Base-by-base conservation (phyloP, 2,329 filamentous ascomycete genomes). In the Sclerotinia subarctica region DNA sequence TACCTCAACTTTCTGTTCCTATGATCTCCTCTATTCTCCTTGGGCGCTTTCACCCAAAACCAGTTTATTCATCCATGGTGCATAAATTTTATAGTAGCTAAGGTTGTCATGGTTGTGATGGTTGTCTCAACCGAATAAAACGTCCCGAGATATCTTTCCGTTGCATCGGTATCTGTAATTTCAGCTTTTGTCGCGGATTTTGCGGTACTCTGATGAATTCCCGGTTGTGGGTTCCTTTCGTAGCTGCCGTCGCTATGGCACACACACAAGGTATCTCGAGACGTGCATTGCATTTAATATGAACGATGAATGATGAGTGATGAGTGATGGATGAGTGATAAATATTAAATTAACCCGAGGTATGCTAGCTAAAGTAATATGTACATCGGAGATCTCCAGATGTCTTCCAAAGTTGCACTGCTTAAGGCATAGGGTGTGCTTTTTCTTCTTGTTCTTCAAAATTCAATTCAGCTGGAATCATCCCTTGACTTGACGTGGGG, bases 271-370 rank as follows among this genome's bases (percentile, higher is more conserved):
- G 47, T 51, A 17, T n/a, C 35, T 24, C 53, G 24, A 24, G 24
- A 24, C 53, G 53, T 57, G 53, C 32, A 38, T 21, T 57, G 53
- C 32, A 38, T 21, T 57, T 54, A 54, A 57, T 57, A 13, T 54
- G 52, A 21, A 17, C 11, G 19, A 13, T 56, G n/a, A 24, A 8
- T 24, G 21, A 49, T 24, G 44, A 47, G 11, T 42, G 38, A 42
- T 38, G 11, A 35, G 35, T 7, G n/a, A n/a, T n/a, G n/a, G 32
- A 11, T 53, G 51, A 19, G 26, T 13, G 21, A 13, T 57, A 7
- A 24, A 24, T 24, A 10, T 42, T 24, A 1, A 42, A 38, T 42
- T n/a, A 6, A 42, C 24, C 29, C 4, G 35, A 51, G 10, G 26
- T 53, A 21, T 58, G 19, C 53, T 5, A 29, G n/a, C 29, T 19